Percentiles rank a stretch among this genome's conserved stretches.
These are phyloP conservation scores for Ilex paraguariensis DNA, from an alignment of 305 asterid genomes.

Conservation along the genomic window DNA sequence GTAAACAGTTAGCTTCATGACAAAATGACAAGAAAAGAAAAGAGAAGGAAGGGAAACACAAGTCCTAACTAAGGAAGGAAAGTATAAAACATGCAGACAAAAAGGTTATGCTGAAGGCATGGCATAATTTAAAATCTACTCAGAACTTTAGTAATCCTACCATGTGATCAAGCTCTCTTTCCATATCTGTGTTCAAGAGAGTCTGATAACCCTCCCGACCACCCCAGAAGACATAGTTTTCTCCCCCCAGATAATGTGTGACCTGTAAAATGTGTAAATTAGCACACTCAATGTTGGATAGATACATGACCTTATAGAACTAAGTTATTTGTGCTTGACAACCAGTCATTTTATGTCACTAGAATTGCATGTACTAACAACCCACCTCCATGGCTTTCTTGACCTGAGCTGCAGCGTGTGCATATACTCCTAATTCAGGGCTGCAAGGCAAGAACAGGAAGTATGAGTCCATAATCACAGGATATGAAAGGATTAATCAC, in stretches of 20 bases:
- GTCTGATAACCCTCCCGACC: constrained; percentile 98
- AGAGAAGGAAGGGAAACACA: too few species aligned
- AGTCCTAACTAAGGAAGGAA: not conserved
- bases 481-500: too few species aligned
- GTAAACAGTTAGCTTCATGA: too few species aligned
- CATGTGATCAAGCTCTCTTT: constrained; percentile 85
- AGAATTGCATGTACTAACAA: not conserved
- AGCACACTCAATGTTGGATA: too few species aligned
- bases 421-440: constrained; percentile 73
- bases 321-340: too few species aligned
- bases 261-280: constrained; percentile 44
- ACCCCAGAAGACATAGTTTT: constrained; percentile 95
- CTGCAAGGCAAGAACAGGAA: constrained; percentile 26
- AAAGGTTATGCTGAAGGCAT: not conserved
- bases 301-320: too few species aligned
- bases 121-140: too few species aligned
- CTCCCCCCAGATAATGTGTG: constrained; percentile 95
- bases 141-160: constrained; percentile 24
- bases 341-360: not conserved
- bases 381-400: constrained; percentile 91
- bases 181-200: constrained; percentile 95
- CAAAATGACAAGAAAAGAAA: too few species aligned
- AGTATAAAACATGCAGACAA: not conserved
- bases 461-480: not conserved
- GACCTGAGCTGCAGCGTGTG: constrained; percentile 85